Percentiles rank a stretch among this genome's conserved stretches.
These are phyloP conservation scores for Elsinoe fawcettii DNA, from an alignment of 2,329 filamentous ascomycete genomes.

Conservation along the genomic window DNA sequence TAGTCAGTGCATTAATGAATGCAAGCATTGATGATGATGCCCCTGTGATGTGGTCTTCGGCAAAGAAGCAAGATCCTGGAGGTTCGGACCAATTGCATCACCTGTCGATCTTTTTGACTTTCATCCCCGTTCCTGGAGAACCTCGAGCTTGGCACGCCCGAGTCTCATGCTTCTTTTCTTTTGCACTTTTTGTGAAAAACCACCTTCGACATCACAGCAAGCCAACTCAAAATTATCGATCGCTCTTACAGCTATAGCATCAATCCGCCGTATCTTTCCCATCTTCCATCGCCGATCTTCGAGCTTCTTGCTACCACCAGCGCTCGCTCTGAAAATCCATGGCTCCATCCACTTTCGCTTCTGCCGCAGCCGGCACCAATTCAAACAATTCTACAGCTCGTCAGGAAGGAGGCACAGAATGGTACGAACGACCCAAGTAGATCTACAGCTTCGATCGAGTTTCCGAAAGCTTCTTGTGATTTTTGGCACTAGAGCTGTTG, in stretches of 20 bases:
- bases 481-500: conserved; percentile 7
- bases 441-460: not conserved
- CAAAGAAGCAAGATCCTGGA: not conserved
- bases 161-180: conserved; percentile 12
- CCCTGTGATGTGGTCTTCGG: not conserved
- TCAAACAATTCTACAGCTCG: conserved; percentile 33
- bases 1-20: not conserved
- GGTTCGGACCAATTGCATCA: conserved; percentile 10
- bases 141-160: conserved; percentile 11
- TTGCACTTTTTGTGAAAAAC: conserved; percentile 12
- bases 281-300: not conserved
- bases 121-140: conserved; percentile 5
- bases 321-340: conserved; percentile 3
- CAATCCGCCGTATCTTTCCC: not conserved
- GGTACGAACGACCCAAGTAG: conserved; percentile 32
- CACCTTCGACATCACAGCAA: not conserved
- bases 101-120: conserved; percentile 13
- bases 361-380: conserved; percentile 41
- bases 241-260: not conserved
- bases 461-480: not conserved
- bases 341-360: conserved; percentile 37
- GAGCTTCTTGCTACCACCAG: not conserved
- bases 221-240: not conserved
- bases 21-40: not conserved
- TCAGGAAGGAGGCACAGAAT: conserved; percentile 37